phyloP scores from a whole-genome alignment of 768 basidiomycete species.

The Hericium coralloides region DNA sequence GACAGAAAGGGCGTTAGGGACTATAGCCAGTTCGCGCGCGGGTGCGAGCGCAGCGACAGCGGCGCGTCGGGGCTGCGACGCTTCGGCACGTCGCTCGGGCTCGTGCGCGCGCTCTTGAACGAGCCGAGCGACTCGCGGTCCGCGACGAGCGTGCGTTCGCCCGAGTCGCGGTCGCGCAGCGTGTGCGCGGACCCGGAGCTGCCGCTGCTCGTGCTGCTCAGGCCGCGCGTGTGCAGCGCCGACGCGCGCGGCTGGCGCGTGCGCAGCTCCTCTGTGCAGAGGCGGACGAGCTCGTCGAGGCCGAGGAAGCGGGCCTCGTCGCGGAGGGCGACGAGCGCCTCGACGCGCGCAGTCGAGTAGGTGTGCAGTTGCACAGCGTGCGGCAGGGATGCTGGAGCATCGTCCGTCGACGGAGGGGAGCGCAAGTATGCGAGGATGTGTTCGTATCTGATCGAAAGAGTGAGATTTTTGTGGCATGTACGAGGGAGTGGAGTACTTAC shows the following conservation, averaged over 20 bases:
- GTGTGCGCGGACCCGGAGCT: constrained; percentile 53
- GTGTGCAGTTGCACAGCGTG: constrained; percentile 41
- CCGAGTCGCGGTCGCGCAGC: constrained; percentile 44
- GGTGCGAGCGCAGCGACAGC: background rate
- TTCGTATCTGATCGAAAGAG: constrained; percentile 40
- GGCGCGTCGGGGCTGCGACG: background rate
- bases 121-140: constrained; percentile 12
- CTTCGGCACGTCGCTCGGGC: background rate
- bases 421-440: constrained; percentile 71
- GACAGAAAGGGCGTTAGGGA: background rate
- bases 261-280: constrained; percentile 62
- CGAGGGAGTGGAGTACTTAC: constrained; percentile 35
- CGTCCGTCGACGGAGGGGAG: constrained; percentile 35
- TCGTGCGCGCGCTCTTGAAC: background rate
- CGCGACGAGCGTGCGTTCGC: constrained; percentile 5
- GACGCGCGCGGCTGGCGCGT: constrained; percentile 29
- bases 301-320: constrained; percentile 76
- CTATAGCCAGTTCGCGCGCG: background rate
- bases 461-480: background rate
- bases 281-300: constrained; percentile 50
- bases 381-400: constrained; percentile 47
- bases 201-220: constrained; percentile 26
- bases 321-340: constrained; percentile 62
- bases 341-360: constrained; percentile 34
- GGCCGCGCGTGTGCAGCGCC: constrained; percentile 35